Evolutionary conservation across 1,139 yeast genomes (phyloP), one percentile per base, ranked within the genome.

Genomic region (Zygoascus meyerae): DNA sequence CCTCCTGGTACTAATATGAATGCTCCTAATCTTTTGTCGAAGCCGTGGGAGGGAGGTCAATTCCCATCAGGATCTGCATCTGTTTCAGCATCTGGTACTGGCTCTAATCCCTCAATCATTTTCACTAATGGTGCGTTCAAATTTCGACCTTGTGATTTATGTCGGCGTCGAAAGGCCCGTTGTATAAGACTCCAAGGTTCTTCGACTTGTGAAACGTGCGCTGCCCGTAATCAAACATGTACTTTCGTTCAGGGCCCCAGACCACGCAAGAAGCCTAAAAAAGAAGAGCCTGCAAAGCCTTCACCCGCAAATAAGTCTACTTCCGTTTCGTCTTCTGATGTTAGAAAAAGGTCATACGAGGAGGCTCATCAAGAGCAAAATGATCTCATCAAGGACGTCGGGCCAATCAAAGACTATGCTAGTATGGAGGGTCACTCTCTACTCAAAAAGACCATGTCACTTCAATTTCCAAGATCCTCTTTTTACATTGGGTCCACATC

Each of bases 381-480:
- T 46, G 33, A 45, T 43, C 29, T 45, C 18, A 38, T 50, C 40
- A 15, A 55, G 48, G 46, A 57, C 47, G 44, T 55, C 8, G 43
- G 52, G 15, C 67, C 68, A 15, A 54, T 65, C 5, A 65, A 61
- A 32, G 72, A 69, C 48, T 69, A 69, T 48, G 58, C 70, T 1
- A 51, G 58, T n/a, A 47, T 68, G 7, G 62, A 67, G 2, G 72
- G 71, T 7, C 63, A 65, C 30, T 64, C 70, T 1, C 52, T 69
- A 17, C 59, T 68, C 18, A 68, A 69, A 47, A 66, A 65, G 44
- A 66, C 72, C 2, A 56, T 68, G 30, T 60, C 68, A 7, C 50
- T 68, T 10, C 72, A 69, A 49, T 64, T 63, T 47, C 70, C 72
- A 3, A 58, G 69, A 14, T 67, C 69, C n/a, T 63, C 71, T 9